These are phyloP conservation scores for Saprolegnia parasitica DNA, from an alignment of 352 stramenopile species.

Conservation along the genomic window DNA sequence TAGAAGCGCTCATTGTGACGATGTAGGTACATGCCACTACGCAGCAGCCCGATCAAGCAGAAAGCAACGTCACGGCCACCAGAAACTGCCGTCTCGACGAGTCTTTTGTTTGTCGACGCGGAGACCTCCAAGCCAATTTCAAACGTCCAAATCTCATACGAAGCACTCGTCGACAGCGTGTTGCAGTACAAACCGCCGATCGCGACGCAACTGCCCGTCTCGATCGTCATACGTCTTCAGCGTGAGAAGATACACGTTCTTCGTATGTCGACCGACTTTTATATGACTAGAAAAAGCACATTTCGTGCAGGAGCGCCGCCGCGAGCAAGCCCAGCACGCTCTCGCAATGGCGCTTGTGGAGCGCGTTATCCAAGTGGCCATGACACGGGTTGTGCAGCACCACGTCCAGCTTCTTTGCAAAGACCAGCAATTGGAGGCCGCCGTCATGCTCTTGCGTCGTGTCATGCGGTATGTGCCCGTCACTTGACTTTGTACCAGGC, in stretches of 20 bases:
- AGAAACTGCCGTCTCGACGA: background rate
- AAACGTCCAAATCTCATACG: background rate
- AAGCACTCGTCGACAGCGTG: background rate
- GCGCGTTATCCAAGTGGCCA: background rate
- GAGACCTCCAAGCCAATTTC: background rate
- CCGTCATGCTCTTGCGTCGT: background rate
- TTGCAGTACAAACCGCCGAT: slow-evolving; percentile 13
- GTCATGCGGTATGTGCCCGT: background rate
- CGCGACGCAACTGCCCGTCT: background rate
- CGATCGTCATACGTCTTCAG: background rate
- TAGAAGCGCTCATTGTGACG: background rate
- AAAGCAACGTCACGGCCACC: background rate
- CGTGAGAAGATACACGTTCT: background rate
- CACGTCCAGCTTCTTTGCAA: background rate
- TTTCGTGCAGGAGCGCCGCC: background rate
- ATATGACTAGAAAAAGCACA: slow-evolving; percentile 5
- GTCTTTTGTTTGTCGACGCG: background rate
- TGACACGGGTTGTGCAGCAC: background rate
- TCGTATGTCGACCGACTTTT: background rate
- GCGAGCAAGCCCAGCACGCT: background rate
- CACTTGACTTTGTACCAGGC: background rate
- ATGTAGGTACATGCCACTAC: background rate
- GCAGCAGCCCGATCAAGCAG: background rate
- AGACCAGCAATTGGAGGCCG: background rate
- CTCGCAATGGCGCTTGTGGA: background rate